Percentiles rank a stretch among this genome's conserved stretches.
These are phyloP conservation scores for Pleurozium schreberi DNA, from an alignment of 225 moss, liverwort and hornwort species.

Conservation along the genomic window DNA sequence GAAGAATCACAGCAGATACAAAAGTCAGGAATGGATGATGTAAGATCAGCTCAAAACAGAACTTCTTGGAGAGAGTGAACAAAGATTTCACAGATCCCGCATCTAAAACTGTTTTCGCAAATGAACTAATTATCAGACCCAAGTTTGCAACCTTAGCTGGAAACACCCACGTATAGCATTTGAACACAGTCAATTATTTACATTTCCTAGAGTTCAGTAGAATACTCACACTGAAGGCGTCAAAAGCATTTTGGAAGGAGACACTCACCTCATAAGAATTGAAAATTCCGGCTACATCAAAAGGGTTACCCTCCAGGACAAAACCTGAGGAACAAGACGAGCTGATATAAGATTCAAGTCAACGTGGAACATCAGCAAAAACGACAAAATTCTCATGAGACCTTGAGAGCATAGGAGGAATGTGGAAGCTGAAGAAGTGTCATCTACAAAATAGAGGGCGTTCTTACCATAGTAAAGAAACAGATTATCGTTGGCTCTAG, in stretches of 20 bases:
- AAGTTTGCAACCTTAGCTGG: background rate
- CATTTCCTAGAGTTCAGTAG: background rate
- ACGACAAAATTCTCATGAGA: background rate
- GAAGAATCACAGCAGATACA: background rate
- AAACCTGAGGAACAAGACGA: slow-evolving; percentile 44
- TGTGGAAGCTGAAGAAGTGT: background rate
- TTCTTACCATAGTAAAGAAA: slow-evolving; percentile 80
- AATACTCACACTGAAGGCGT: background rate
- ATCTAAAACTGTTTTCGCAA: background rate
- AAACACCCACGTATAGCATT: background rate
- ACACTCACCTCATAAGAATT: slow-evolving; percentile 62
- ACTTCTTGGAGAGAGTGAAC: background rate
- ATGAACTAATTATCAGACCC: background rate
- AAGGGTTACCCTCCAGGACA: slow-evolving; percentile 73
- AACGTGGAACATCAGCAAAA: background rate
- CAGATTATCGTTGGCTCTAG: slow-evolving; percentile 85
- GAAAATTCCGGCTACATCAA: slow-evolving; percentile 70
- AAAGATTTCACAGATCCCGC: background rate
- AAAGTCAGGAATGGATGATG: background rate
- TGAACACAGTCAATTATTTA: background rate
- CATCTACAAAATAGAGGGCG: background rate
- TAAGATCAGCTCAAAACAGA: background rate
- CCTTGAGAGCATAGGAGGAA: background rate
- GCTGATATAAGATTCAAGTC: slow-evolving; percentile 1
- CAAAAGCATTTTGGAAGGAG: background rate